Conservation (phyloP, 768 basidiomycete species). For the Hygrocybe coccinea region DNA sequence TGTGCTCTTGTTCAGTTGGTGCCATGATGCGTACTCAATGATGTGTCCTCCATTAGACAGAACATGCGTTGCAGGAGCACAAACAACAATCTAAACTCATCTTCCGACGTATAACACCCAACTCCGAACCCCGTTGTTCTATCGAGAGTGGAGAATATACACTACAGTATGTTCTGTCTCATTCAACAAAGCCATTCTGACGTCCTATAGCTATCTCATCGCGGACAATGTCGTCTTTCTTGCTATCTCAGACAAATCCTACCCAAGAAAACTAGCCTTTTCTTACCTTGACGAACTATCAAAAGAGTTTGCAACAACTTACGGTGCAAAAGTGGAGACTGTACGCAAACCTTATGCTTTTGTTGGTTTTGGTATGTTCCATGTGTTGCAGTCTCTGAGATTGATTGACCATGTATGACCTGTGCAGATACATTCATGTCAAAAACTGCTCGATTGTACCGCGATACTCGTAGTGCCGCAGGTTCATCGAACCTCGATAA, state of each 20-base stretch:
- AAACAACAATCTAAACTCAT: conserved; percentile 98
- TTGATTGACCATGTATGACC: background rate
- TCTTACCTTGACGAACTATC: conserved; percentile 95
- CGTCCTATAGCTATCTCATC: conserved; percentile 78
- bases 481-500: conserved; percentile 67
- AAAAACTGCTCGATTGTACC: conserved; percentile 92
- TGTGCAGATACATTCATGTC: conserved; percentile 93
- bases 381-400: background rate
- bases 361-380: conserved; percentile 83
- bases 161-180: conserved; percentile 68
- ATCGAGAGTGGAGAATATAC: conserved; percentile 95
- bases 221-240: conserved; percentile 91
- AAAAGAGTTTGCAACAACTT: conserved; percentile 90
- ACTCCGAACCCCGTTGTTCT: conserved; percentile 92
- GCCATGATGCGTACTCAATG: conserved; percentile 5
- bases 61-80: conserved; percentile 90
- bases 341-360: conserved; percentile 98
- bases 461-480: conserved; percentile 81
- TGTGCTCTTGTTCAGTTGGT: conserved; percentile 30
- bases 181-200: background rate
- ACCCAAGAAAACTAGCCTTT: conserved; percentile 95
- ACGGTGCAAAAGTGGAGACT: conserved; percentile 88
- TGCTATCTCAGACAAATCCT: conserved; percentile 93
- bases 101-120: conserved; percentile 88
- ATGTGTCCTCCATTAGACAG: conserved; percentile 54